Percentiles rank a stretch among this genome's conserved stretches.
Conservation (phyloP, 139 green algal genomes). For the Astrephomene gubernaculifera region DNA sequence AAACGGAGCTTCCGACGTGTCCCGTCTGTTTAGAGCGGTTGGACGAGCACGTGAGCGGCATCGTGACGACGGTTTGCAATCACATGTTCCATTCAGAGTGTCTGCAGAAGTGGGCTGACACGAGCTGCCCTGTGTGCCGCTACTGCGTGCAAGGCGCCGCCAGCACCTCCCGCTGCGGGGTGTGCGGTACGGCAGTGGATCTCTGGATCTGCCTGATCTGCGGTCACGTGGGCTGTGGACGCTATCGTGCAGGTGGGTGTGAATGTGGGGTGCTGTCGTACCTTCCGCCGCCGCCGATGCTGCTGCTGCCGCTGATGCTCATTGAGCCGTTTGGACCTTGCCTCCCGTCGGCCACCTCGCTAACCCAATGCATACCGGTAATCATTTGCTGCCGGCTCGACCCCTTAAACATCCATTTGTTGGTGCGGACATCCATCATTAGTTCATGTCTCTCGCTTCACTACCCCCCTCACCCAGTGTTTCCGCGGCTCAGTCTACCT, state of each 20-base stretch:
- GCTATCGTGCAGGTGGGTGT: conserved; percentile 57
- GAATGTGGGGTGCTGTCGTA: background rate
- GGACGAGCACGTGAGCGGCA: conserved; percentile 93
- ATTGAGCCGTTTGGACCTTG: too few relatives aligned
- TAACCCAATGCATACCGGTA: too few relatives aligned
- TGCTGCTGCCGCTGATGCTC: too few relatives aligned
- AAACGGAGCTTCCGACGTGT: conserved; percentile 93
- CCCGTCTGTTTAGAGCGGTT: conserved; percentile 97
- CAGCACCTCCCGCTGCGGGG: conserved; percentile 71
- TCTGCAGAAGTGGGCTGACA: conserved; percentile 91
- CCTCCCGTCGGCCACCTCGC: too few relatives aligned
- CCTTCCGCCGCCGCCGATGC: too few relatives aligned
- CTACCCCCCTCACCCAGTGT: too few relatives aligned
- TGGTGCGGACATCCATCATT: too few relatives aligned
- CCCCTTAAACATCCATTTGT: too few relatives aligned
- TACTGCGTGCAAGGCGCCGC: conserved; percentile 40
- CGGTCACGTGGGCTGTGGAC: conserved; percentile 94
- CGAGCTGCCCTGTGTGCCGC: conserved; percentile 92
- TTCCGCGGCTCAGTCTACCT: too few relatives aligned
- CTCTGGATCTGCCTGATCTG: conserved; percentile 99
- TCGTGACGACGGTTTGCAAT: conserved; percentile 96
- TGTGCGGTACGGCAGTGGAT: conserved; percentile 78
- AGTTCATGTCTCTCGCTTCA: too few relatives aligned
- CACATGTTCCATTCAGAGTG: conserved; percentile 97
- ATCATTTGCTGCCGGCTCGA: too few relatives aligned